Evolutionary conservation across 2,329 filamentous ascomycete genomes (phyloP).

Genomic region (Sarocladiaceae sp.): DNA sequence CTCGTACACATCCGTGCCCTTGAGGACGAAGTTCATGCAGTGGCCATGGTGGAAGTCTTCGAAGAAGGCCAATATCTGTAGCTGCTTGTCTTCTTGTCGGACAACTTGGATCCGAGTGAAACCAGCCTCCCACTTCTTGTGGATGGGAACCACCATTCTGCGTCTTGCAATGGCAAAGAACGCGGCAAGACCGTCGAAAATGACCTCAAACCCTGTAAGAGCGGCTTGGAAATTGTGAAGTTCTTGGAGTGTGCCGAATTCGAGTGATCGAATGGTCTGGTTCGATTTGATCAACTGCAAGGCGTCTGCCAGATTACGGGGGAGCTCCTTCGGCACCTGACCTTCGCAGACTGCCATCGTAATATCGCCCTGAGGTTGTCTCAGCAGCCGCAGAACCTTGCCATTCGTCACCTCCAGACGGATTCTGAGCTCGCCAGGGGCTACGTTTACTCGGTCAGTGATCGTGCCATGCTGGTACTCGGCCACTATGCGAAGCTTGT

Average conservation of each 20-base stretch:
- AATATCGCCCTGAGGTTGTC: constrained; percentile 72
- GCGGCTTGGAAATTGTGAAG: constrained; percentile 76
- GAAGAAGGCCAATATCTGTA: constrained; percentile 83
- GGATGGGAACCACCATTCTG: constrained; percentile 85
- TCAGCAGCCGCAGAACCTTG: constrained; percentile 61
- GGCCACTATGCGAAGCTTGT: constrained; percentile 69
- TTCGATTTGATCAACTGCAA: constrained; percentile 53
- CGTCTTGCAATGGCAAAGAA: constrained; percentile 79
- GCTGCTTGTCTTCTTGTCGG: constrained; percentile 61
- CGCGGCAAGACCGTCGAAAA: constrained; percentile 68
- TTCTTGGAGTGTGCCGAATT: constrained; percentile 61
- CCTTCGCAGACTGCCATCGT: constrained; percentile 71
- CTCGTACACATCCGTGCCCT: constrained; percentile 80
- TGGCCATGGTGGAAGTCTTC: constrained; percentile 82
- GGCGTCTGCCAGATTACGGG: constrained; percentile 59
- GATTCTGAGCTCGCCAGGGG: constrained; percentile 67
- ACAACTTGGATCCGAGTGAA: constrained; percentile 77
- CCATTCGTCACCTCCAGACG: constrained; percentile 59
- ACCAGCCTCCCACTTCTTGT: constrained; percentile 91
- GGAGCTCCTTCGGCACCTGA: constrained; percentile 56
- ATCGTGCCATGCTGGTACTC: constrained; percentile 74
- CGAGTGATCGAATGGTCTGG: constrained; percentile 67
- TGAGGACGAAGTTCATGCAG: constrained; percentile 84
- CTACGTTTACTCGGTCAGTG: constrained; percentile 80
- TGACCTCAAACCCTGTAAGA: constrained; percentile 73